Conservation (phyloP, 2,329 filamentous ascomycete genomes). For the Aureobasidium sp. region DNA sequence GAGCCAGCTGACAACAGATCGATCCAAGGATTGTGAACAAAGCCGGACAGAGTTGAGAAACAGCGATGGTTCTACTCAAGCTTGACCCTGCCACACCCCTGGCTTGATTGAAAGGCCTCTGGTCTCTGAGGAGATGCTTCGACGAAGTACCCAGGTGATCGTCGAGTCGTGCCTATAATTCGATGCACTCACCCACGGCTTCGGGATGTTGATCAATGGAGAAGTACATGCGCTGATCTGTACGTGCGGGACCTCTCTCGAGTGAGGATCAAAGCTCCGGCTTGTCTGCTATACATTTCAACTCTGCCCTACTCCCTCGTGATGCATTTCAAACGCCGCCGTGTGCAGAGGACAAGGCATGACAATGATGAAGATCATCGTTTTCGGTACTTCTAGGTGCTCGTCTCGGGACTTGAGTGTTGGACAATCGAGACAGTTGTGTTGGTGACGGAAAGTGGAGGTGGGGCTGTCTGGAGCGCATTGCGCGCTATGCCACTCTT, state of each 20-base stretch:
- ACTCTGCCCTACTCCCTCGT: slow-evolving; percentile 16
- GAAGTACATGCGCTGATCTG: slow-evolving; percentile 20
- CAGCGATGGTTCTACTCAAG: slow-evolving; percentile 18
- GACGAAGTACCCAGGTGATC: background rate
- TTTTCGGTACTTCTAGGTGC: background rate
- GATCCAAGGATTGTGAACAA: slow-evolving; percentile 10
- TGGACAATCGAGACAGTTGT: background rate
- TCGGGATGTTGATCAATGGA: slow-evolving; percentile 15
- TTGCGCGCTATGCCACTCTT: slow-evolving; percentile 16
- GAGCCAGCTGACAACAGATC: slow-evolving; percentile 9
- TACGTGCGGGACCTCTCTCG: slow-evolving; percentile 67
- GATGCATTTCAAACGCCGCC: slow-evolving; percentile 11
- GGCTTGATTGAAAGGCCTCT: background rate
- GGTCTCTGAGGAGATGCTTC: background rate
- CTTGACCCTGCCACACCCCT: background rate
- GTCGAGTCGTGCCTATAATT: background rate
- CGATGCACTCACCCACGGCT: slow-evolving; percentile 3
- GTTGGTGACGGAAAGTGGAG: slow-evolving; percentile 15
- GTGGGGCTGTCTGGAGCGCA: slow-evolving; percentile 17
- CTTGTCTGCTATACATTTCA: slow-evolving; percentile 57
- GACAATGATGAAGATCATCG: slow-evolving; percentile 12
- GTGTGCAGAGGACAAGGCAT: background rate
- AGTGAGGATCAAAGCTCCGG: slow-evolving; percentile 90
- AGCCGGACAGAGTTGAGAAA: slow-evolving; percentile 4
- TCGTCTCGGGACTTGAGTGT: slow-evolving; percentile 7